phyloP scores from a whole-genome alignment of 2,329 filamentous ascomycete species.

The Calonectria hongkongensis region DNA sequence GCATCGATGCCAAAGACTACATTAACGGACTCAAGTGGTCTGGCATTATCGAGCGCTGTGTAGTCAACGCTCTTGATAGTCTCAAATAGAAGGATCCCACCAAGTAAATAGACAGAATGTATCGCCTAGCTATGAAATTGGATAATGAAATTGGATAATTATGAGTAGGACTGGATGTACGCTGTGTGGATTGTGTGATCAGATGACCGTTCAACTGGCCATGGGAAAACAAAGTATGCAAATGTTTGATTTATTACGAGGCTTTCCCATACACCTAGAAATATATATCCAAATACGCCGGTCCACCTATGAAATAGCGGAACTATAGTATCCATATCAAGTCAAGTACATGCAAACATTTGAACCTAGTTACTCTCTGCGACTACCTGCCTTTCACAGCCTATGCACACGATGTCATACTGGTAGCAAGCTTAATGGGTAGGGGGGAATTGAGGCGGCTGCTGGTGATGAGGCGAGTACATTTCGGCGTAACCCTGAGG shows the following conservation, averaged over 20 bases:
- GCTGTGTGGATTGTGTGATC: not conserved
- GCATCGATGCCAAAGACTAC: constrained; percentile 76
- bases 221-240: not conserved
- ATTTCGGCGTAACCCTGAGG: constrained; percentile 13
- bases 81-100: constrained; percentile 48
- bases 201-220: not conserved
- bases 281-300: constrained; percentile 11
- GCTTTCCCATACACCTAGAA: not conserved
- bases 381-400: not conserved
- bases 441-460: not conserved
- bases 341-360: not conserved
- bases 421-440: not conserved
- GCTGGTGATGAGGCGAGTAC: constrained; percentile 8
- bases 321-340: constrained; percentile 1
- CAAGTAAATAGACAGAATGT: too few relatives aligned
- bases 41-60: constrained; percentile 72
- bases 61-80: constrained; percentile 67
- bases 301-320: not conserved
- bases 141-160: too few relatives aligned
- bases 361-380: not conserved
- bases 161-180: too few relatives aligned
- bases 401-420: not conserved
- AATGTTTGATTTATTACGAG: constrained; percentile 3
- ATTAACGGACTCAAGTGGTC: constrained; percentile 76
- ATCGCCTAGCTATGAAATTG: too few relatives aligned